Conservation (phyloP, 768 basidiomycete genomes). For the Boletus vermiculosoides region DNA sequence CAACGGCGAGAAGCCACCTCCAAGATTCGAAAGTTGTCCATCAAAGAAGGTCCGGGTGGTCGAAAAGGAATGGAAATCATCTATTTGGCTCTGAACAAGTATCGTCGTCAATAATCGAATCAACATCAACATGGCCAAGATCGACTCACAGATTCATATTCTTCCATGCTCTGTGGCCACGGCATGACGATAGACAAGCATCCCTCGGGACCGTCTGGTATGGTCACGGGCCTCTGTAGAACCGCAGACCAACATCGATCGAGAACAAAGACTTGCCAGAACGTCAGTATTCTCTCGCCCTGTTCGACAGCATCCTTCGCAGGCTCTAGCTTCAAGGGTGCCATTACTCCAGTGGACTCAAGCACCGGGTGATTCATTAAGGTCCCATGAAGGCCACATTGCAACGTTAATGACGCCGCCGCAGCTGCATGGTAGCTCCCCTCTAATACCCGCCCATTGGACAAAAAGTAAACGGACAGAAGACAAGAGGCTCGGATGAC, state of each 20-base stretch:
- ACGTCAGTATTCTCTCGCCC: conserved; percentile 70
- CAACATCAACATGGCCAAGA: conserved; percentile 5
- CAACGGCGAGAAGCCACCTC: conserved; percentile 57
- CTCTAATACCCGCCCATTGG: conserved; percentile 74
- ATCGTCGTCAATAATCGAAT: conserved; percentile 16
- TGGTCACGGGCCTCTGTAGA: conserved; percentile 62
- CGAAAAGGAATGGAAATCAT: conserved; percentile 49
- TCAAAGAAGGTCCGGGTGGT: conserved; percentile 64
- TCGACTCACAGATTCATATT: conserved; percentile 65
- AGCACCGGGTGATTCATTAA: conserved; percentile 34
- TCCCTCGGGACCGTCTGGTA: conserved; percentile 60
- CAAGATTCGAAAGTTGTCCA: conserved; percentile 48
- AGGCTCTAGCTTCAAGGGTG: conserved; percentile 51
- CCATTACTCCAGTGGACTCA: conserved; percentile 36
- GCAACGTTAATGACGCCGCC: conserved; percentile 69
- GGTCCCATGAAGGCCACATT: conserved; percentile 63
- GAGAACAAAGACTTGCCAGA: conserved; percentile 82
- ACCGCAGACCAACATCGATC: conserved; percentile 81
- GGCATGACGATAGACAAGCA: conserved; percentile 65
- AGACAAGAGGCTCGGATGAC: conserved; percentile 76
- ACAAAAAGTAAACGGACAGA: conserved; percentile 71
- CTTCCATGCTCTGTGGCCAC: conserved; percentile 73
- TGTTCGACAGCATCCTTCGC: conserved; percentile 58
- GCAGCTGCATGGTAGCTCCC: conserved; percentile 76
- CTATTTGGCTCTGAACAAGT: conserved; percentile 54